Conservation (phyloP, 2,329 filamentous ascomycete species). For the Phaeosphaeria sp. region DNA sequence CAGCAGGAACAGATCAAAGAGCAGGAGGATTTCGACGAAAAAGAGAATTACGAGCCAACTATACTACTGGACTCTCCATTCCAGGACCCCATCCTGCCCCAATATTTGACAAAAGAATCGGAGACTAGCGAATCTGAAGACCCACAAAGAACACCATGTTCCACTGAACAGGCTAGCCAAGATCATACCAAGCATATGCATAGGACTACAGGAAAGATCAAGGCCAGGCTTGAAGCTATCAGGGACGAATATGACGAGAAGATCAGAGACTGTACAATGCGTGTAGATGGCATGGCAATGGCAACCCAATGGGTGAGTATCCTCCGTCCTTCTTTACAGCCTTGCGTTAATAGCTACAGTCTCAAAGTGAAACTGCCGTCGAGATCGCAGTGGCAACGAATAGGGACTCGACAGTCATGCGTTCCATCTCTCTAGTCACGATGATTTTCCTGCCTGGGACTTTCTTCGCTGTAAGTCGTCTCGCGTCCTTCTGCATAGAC, state of each 20-base stretch:
- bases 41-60: too few species aligned
- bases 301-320: slow-evolving; percentile 28
- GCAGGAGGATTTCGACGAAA: too few species aligned
- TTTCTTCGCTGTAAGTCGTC: slow-evolving; percentile 25
- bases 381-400: slow-evolving; percentile 26
- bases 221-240: slow-evolving; percentile 13
- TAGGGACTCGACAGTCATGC: slow-evolving; percentile 25
- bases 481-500: neutral
- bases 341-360: slow-evolving; percentile 9
- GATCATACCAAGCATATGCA: too few species aligned
- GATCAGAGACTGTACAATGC: slow-evolving; percentile 29
- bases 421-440: slow-evolving; percentile 29
- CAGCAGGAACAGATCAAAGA: too few species aligned
- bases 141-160: too few species aligned
- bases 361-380: slow-evolving; percentile 24
- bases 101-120: neutral
- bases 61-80: neutral
- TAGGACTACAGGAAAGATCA: slow-evolving; percentile 15
- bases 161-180: neutral
- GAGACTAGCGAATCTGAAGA: neutral
- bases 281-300: slow-evolving; percentile 33
- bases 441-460: slow-evolving; percentile 33
- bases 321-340: neutral
- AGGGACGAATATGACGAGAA: slow-evolving; percentile 27
- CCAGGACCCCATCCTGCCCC: too few species aligned